Evolutionary conservation across 257 asterid genomes (phyloP), one percentile per base, ranked within the genome.

Genomic region (Nicotiana paniculata): DNA sequence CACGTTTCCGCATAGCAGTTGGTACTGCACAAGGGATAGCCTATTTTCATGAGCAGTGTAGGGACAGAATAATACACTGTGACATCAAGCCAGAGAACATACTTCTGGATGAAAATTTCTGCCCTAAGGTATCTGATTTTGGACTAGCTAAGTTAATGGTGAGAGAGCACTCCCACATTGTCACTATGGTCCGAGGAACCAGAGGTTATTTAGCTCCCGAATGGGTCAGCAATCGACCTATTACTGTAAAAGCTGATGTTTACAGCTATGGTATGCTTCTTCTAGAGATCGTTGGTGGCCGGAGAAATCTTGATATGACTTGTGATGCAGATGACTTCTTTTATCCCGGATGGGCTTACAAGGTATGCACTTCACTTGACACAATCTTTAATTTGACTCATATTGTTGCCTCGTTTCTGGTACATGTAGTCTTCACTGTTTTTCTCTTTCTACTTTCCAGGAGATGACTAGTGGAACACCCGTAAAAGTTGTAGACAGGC

Each of bases 71-170:
- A 4, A 95, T 93, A 64, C 98, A 95, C 33, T 93, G 98, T 9
- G 97, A 95, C 79, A 93, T 95, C 85, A 95, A 95, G 83, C 97
- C 97, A 16, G 97, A 95, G 77, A 95, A 95, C 76, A 93, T 95
- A 81, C 91, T 95, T 66, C 72, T 95, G 86, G 98, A 93, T 16
- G 94, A 92, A 81, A 85, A 87, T 58, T 93, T 93, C 65, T 88
- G 91, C 58, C 97, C 98, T 3, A 94, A 95, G 65, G 98, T 95
- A 69, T 91, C 96, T 3, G 98, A 95, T 89, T 93, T 95, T 32
- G 98, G 98, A 26, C 93, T 95, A 17, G 98, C 98, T 26, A 95
- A 95, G 80, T n/a, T 95, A 88, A 95, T 95, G 97, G 97, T 95
- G 16, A 88, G 96, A 85, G 98, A 93, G 85, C 95, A 92, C 59